Percentiles rank a stretch among this genome's conserved stretches.
Conservation (phyloP, 352 stramenopile genomes). For the Globisporangium nagaii region DNA sequence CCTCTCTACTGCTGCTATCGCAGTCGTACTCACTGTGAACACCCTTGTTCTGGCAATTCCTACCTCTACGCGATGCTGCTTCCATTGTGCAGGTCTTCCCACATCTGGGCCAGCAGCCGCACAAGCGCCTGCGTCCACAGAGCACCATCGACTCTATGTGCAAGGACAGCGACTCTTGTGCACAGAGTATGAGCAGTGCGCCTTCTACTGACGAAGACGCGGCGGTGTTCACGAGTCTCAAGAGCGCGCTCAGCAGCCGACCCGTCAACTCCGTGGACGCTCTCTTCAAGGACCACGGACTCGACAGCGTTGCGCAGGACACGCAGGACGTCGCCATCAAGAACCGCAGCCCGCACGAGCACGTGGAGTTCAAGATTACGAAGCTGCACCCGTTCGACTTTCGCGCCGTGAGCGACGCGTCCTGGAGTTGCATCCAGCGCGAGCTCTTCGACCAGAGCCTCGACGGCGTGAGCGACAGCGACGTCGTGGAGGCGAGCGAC, state of each 20-base stretch:
- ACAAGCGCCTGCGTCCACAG: neutral
- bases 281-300: neutral
- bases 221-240: neutral
- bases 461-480: neutral
- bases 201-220: neutral
- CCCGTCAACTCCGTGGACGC: neutral
- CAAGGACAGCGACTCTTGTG: too few species aligned
- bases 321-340: neutral
- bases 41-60: too few species aligned
- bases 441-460: neutral
- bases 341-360: neutral
- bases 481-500: neutral
- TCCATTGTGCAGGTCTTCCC: too few species aligned
- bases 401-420: neutral
- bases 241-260: neutral
- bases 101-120: neutral
- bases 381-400: conserved; percentile 7
- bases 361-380: neutral
- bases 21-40: too few species aligned
- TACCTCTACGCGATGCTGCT: too few species aligned
- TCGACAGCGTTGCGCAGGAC: neutral
- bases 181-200: too few species aligned
- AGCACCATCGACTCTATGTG: too few species aligned
- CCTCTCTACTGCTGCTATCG: too few species aligned
- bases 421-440: neutral